Percentiles rank a stretch among this genome's conserved stretches.
Conservation (phyloP, 306 rosid genomes). For the Vigna reflexopilosa region DNA sequence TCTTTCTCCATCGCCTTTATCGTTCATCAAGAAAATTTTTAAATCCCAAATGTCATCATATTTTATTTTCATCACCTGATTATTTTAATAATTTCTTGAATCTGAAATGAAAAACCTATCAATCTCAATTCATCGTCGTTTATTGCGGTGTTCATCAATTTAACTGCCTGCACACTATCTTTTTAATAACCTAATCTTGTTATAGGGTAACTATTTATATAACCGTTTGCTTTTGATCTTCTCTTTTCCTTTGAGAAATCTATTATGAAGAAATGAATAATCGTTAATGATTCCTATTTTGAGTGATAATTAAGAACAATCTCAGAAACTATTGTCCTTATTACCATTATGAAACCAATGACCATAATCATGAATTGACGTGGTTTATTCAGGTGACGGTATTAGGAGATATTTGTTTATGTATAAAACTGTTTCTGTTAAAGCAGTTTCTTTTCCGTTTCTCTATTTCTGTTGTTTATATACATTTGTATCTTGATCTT, state of each 20-base stretch:
- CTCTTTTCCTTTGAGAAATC: background rate
- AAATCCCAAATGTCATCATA: background rate
- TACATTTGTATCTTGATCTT: too few relatives aligned
- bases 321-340: background rate
- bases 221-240: background rate
- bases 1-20: background rate
- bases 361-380: background rate
- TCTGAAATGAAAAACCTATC: background rate
- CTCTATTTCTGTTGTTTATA: too few relatives aligned
- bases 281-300: background rate
- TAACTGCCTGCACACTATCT: background rate
- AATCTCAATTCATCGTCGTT: background rate
- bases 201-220: background rate
- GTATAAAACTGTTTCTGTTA: too few relatives aligned
- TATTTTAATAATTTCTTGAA: background rate
- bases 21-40: background rate
- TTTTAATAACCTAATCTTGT: background rate
- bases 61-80: background rate
- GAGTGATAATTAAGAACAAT: background rate
- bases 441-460: too few relatives aligned
- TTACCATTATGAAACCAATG: background rate
- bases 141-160: constrained; percentile 8
- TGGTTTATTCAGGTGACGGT: background rate
- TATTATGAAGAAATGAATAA: background rate
- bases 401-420: too few relatives aligned